Evolutionary conservation across 2,329 filamentous ascomycete genomes (phyloP), one percentile per base, ranked within the genome.

Genomic region (Annulohypoxylon truncatum): DNA sequence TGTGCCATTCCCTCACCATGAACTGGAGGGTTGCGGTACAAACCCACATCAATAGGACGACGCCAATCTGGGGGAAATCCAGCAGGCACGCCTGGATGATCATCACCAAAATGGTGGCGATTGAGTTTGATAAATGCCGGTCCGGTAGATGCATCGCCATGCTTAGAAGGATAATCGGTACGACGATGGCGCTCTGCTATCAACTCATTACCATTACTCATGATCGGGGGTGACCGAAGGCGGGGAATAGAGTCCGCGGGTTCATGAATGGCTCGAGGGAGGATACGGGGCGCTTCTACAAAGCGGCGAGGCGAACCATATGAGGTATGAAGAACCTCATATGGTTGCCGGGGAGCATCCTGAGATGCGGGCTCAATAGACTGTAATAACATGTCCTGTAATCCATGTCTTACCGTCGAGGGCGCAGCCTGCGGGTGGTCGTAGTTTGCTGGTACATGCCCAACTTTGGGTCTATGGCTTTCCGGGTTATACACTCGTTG

Each of bases 331-430:
- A 67, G 54, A 18, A 63, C 46, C 44, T 61, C 53, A 24, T 65
- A 67, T 40, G 64, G 28, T 46, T 53, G 62, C 13, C 48, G 66
- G 8, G 58, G 35, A 24, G 55, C 55, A 42, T 62, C 59, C 8
- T 75, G 76, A 38, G 76, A 77, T 29, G 64, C 56, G 56, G 76
- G 74, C 61, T 78, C 76, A 69, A 78, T 73, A 33, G 76, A 78
- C 52, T 72, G 73, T 18, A 78, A 47, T 9, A 77, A 38, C 72
- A 77, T 72, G 66, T 78, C 76, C 61, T 77, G 72, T 28, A 77
- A 68, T 50, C 72, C 69, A 54, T 70, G 47, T 66, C 72, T 73
- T 59, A 74, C 67, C 38, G 74, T 73, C 28, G 73, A 73, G 29
- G 75, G 33, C 46, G 73, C 66, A 59, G 54, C 47, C n/a, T 66